Base-by-base conservation (phyloP, 208 protist species). In the Sergeia podlipaevii region DNA sequence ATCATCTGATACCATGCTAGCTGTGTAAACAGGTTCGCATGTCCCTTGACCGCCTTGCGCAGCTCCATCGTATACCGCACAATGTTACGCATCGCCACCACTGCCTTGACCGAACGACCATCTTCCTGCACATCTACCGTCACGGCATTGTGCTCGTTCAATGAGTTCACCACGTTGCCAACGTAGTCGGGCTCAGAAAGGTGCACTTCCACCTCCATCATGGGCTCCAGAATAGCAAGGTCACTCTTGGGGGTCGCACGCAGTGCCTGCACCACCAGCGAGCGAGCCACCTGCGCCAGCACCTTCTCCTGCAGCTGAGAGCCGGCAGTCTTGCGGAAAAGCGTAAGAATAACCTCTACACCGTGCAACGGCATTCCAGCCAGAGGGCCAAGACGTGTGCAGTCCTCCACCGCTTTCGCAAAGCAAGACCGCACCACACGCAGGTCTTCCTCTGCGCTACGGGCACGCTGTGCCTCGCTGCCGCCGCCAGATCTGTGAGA, bases 191-290 rank as follows among this genome's bases (percentile, higher is more conserved):
- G 15, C 43, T 96, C 89, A 1, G 83, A 79, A 4, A 96, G 57
- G 41, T 91, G 77, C 39, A 96, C 75, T 63, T 96, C 85, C 46
- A 93, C 73, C 52, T 75, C 65, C 80, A 96, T 96, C 77, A 91
- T 91, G 8, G 89, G 89, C 71, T 96, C 82, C 45, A 96, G 51
- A 33, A 89, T 56, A 10, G 74, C 74, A 1, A 85, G 45, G 38
- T 77, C 48, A 1, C 36, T 27, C 11, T 66, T 72, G 10, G 63
- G 62, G 2, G 66, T 68, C 5, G 64, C 36, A 5, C 70, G 53
- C 20, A 93, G 43, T 30, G 77, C 21, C n/a, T 70, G n/a, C 46
- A 78, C 46, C 36, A 93, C 46, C 7, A 75, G 56, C 11, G 65
- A 43, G 18, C 86, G 86, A 0, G 80, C 73, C 6, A 73, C 79